Evolutionary conservation across 306 rosid species (phyloP).

Genomic region (Lathyrus sativus): DNA sequence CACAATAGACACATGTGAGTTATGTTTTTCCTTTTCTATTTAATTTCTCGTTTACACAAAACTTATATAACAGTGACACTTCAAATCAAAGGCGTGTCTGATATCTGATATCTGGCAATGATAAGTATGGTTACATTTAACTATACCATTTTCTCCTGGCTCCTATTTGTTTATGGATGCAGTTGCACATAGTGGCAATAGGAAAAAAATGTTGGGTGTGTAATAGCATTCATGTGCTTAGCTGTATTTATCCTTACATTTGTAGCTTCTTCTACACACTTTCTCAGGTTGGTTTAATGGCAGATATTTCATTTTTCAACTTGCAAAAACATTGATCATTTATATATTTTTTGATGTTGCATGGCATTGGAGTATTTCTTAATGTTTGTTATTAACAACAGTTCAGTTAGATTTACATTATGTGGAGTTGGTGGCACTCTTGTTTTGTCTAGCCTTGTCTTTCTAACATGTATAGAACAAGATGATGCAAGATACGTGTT

Average conservation of each 20-base stretch:
- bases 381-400: conserved; percentile 38
- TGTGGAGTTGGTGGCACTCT: conserved; percentile 76
- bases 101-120: not conserved
- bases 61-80: not conserved
- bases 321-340: conserved; percentile 1
- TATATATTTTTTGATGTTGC: conserved; percentile 14
- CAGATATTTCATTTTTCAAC: conserved; percentile 23
- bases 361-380: not conserved
- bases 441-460: conserved; percentile 64
- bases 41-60: not conserved
- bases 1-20: conserved; percentile 62
- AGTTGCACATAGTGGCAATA: conserved; percentile 40
- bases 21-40: conserved; percentile 21
- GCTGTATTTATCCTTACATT: conserved; percentile 75
- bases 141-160: not conserved
- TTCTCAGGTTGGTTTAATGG: conserved; percentile 58
- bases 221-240: conserved; percentile 68
- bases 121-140: not conserved
- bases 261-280: conserved; percentile 63
- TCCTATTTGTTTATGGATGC: conserved; percentile 33
- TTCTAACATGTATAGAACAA: conserved; percentile 72
- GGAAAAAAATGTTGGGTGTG: conserved; percentile 50
- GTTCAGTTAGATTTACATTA: conserved; percentile 59
- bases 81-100: not conserved
- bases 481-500: conserved; percentile 91